Evolutionary conservation across 805 yeast species (phyloP).

Genomic region (Wickerhamomyces strasburgensis): DNA sequence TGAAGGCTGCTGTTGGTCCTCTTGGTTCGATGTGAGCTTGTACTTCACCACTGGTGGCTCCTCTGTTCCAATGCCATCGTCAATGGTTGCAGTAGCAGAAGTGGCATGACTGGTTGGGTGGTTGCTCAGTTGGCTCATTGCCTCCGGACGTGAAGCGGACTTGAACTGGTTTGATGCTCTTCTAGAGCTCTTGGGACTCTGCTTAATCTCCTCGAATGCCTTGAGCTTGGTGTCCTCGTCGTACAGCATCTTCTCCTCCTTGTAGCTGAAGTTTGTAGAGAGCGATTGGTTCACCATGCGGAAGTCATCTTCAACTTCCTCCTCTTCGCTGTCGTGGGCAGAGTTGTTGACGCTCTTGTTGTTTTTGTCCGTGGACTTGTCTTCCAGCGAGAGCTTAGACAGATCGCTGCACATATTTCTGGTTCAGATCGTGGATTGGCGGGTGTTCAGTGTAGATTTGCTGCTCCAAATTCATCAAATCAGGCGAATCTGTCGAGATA

Average conservation of each 20-base stretch:
- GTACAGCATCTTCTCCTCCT: conserved; percentile 57
- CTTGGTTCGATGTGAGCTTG: neutral
- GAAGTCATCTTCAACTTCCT: conserved; percentile 18
- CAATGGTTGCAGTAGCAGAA: neutral
- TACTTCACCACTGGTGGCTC: neutral
- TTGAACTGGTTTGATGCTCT: conserved; percentile 30
- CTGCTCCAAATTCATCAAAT: too few species aligned
- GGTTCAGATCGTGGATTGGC: too few species aligned
- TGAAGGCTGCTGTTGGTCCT: conserved; percentile 37
- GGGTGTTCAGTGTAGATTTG: too few species aligned
- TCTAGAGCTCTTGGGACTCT: conserved; percentile 31
- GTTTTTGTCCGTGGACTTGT: too few species aligned
- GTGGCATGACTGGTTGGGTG: neutral
- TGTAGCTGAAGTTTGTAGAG: conserved; percentile 56
- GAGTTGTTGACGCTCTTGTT: too few species aligned
- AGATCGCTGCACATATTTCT: too few species aligned
- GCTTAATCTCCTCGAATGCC: conserved; percentile 41
- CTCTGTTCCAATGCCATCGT: neutral
- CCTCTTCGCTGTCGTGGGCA: conserved; percentile 1
- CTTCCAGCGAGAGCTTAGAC: too few species aligned
- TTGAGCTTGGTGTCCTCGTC: conserved; percentile 64
- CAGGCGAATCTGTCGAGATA: too few species aligned
- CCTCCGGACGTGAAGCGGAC: too few species aligned
- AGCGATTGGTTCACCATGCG: conserved; percentile 18
- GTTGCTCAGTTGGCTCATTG: too few species aligned